These are phyloP conservation scores for Lenzites betulinus DNA, from an alignment of 768 basidiomycete species.

Conservation along the genomic window DNA sequence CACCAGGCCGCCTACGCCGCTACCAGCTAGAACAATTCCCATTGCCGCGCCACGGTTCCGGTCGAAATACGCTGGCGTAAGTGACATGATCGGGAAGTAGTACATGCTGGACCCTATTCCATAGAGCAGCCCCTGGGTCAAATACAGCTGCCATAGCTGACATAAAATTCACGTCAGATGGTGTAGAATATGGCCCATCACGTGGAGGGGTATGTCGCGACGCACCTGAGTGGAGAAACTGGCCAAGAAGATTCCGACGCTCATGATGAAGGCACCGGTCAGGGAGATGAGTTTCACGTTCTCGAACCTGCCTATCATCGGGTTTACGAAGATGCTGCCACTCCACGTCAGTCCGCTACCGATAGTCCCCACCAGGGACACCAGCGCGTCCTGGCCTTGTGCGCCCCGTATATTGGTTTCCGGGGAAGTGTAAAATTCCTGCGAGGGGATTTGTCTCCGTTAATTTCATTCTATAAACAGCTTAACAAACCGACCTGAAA, in stretches of 20 bases:
- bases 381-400: conserved; percentile 41
- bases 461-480: neutral
- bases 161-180: neutral
- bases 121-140: conserved; percentile 45
- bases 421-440: conserved; percentile 48
- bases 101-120: conserved; percentile 46
- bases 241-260: conserved; percentile 42
- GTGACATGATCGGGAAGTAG: conserved; percentile 46
- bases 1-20: conserved; percentile 46
- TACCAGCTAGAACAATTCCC: conserved; percentile 44
- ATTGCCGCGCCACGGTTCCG: conserved; percentile 48
- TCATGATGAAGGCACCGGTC: conserved; percentile 42
- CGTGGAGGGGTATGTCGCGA: neutral
- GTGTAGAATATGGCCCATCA: neutral
- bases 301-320: conserved; percentile 38
- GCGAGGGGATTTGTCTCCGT: neutral
- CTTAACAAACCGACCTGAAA: conserved; percentile 40
- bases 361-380: conserved; percentile 45
- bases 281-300: conserved; percentile 40
- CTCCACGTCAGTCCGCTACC: conserved; percentile 49
- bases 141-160: conserved; percentile 46
- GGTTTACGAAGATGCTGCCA: conserved; percentile 46
- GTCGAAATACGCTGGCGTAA: conserved; percentile 46
- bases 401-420: conserved; percentile 38
- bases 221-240: conserved; percentile 41